Base-by-base conservation (phyloP, 768 basidiomycete species). In the Paxillus rubicundulus region DNA sequence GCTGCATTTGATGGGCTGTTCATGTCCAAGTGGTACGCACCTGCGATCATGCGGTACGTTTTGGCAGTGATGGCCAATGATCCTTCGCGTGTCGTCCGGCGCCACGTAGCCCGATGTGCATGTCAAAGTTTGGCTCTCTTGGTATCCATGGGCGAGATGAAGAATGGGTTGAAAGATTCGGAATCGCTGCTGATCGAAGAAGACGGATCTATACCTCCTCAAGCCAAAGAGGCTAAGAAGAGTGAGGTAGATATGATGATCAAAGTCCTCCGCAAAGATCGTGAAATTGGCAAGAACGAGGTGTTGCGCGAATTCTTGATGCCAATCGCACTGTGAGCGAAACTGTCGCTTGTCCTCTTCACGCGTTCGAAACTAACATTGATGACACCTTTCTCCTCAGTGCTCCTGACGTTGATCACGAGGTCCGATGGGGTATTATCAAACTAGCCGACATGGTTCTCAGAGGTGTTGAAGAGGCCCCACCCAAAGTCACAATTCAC, bases 1-100 rank as follows among this genome's bases (percentile, higher is more conserved):
- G 86, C 90, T 4, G 96, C 97, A 4, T 97, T 99, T 60, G 97
- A 99, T 69, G 90, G 92, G 32, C 78, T 98, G 9, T 86, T 96
- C 77, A 72, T 93, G 66, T 87, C 87, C 52, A 86, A 92, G 49
- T 88, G 93, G 92, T 86, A 92, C 66, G 78, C 86, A 2, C 85
- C 85, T 33, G 81, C 83, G 62, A 84, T 95, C 60, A 89, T 91
- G 82, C 82, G 84, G 13, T 98, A 98, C 64, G 77, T 98, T 57
- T 78, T 96, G 45, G 81, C 90, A 9, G 87, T 97, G 51, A 85
- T 96, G 74, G 82, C 86, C 8, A 80, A 86, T 62, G 97, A 99
- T 65, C 77, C 87, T 9, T 98, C 92, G 2, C 83, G 88, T 14
- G 70, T 81, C 32, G 77, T 99, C 36, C 85, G 91, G 28, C 84